Evolutionary conservation across 768 basidiomycete species (phyloP).

Genomic region (Leccinum fibrillosum): DNA sequence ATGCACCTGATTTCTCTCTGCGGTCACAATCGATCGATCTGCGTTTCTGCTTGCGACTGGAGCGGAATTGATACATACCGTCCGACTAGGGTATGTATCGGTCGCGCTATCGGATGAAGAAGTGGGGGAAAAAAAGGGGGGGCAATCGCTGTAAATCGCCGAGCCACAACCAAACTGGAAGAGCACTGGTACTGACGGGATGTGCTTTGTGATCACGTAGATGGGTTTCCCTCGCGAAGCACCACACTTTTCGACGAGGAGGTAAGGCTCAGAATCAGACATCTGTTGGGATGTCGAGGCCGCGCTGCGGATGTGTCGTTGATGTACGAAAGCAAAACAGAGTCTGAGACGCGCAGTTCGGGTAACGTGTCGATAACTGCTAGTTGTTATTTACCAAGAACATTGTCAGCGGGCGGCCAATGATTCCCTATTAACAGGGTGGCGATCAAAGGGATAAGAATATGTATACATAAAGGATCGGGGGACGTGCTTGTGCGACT

Average conservation of each 20-base stretch:
- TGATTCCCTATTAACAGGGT: conserved; percentile 24
- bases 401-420: conserved; percentile 27
- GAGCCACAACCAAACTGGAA: conserved; percentile 4
- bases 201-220: conserved; percentile 42
- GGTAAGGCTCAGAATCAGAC: conserved; percentile 32
- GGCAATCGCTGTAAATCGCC: conserved; percentile 16
- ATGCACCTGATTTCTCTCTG: conserved; percentile 44
- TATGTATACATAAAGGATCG: conserved; percentile 30
- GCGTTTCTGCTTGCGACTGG: neutral
- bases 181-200: conserved; percentile 34
- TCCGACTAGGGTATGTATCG: conserved; percentile 31
- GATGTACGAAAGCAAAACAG: conserved; percentile 27
- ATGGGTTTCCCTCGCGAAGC: conserved; percentile 40
- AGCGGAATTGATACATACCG: conserved; percentile 23
- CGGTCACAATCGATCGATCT: conserved; percentile 9
- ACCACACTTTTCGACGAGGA: conserved; percentile 41
- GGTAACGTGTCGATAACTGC: conserved; percentile 25
- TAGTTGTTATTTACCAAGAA: conserved; percentile 28
- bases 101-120: conserved; percentile 25
- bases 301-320: conserved; percentile 13
- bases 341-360: conserved; percentile 14
- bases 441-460: conserved; percentile 28
- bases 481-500: conserved; percentile 22
- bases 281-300: conserved; percentile 16
- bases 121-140: neutral